Evolutionary conservation across 495 filamentous ascomycete species (phyloP).

Genomic region (Tirmania nivea): DNA sequence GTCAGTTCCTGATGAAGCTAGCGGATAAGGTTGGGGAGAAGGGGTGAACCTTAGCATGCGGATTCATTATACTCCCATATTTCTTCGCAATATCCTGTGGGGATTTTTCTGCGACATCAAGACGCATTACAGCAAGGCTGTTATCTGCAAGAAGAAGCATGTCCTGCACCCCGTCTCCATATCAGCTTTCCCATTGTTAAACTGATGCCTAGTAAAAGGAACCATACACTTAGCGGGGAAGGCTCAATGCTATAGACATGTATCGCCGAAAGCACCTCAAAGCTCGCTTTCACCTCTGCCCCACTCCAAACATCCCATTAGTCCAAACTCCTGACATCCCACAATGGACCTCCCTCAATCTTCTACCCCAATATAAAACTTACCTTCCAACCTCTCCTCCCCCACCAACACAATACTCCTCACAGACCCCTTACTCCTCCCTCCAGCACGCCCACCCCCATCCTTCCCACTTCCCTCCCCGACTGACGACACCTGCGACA

Average conservation of each 20-base stretch:
- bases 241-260: conserved; percentile 76
- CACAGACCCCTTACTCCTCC: conserved; percentile 24
- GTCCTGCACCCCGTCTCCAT: background rate
- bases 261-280: conserved; percentile 47
- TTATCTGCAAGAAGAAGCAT: background rate
- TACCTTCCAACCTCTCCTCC: conserved; percentile 66
- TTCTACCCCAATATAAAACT: conserved; percentile 1
- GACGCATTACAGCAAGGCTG: background rate
- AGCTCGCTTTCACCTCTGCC: conserved; percentile 38
- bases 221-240: conserved; percentile 36
- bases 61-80: conserved; percentile 53
- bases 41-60: conserved; percentile 33
- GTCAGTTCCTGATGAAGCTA: too few species aligned
- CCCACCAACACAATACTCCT: conserved; percentile 46
- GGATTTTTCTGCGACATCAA: conserved; percentile 32
- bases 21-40: background rate
- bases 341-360: too few species aligned
- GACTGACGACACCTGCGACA: background rate
- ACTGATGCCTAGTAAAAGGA: background rate
- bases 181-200: too few species aligned
- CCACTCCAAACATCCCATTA: too few species aligned
- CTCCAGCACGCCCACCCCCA: background rate
- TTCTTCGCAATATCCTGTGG: conserved; percentile 33
- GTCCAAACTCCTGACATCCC: too few species aligned
- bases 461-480: background rate